Base-by-base conservation (phyloP, 768 basidiomycete species). In the Obba rivulosa region DNA sequence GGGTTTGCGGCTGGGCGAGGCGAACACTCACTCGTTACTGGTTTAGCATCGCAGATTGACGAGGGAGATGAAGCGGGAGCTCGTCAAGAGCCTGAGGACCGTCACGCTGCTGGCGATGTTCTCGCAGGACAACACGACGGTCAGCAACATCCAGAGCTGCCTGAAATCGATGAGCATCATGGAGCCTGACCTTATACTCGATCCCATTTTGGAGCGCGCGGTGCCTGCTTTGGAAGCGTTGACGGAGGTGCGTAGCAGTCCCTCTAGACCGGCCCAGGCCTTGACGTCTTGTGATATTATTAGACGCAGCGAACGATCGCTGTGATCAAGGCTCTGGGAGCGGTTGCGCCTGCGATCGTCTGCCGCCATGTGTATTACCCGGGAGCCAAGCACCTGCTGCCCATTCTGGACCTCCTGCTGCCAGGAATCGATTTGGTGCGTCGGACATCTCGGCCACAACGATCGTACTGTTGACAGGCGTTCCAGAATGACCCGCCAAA, bases 71-170 rank as follows among this genome's bases (percentile, higher is more conserved):
- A 86, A 80, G 59, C 77, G 84, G 42, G 90, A 94, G 60, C 79
- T 95, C 17, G 90, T 92, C 17, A 83, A 87, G 54, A 84, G 80
- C 20, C 70, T 93, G 34, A 70, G 89, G 49, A 92, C 91, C 0
- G 86, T 93, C 13, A 81, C 84, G 0, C 71, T 95, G 23, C 74
- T 93, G n/a, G 83, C 89, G 2, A 92, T 93, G 80, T 95, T 94
- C 69, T 90, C 87, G 8, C 86, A 87, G 61, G 88, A 92, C 60
- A 72, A 76, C 42, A 73, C 76, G 9, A 87, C 88, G 1, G 83
- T 87, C 23, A 66, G 74, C 14, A 87, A 91, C 55, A 83, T 91
- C 37, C 84, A 89, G 61, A 80, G 80, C 36, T 84, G 86, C 49
- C 67, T 94, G 53, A 90, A 90, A 66, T 87, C 83, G 16, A 81